Conservation (phyloP, 2,329 filamentous ascomycete species). For the Fusarium napiforme region DNA sequence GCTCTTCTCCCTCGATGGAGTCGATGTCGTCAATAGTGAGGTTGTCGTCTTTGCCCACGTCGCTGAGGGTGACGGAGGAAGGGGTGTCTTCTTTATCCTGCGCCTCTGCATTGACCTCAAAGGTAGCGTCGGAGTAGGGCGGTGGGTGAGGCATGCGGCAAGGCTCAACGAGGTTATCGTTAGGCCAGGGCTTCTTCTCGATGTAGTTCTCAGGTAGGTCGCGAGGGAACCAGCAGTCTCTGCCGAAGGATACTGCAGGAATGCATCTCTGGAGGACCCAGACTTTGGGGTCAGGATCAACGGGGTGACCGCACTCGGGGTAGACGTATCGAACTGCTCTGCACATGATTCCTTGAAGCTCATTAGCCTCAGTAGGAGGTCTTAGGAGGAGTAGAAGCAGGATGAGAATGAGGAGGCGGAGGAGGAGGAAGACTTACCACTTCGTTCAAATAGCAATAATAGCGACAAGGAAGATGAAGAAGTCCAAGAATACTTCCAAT, state of each 20-base stretch:
- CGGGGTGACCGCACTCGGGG: constrained; percentile 36
- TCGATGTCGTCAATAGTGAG: not conserved
- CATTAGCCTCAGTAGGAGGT: not conserved
- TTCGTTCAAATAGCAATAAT: not conserved
- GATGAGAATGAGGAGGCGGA: not conserved
- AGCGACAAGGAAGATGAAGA: not conserved
- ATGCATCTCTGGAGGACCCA: constrained; percentile 33
- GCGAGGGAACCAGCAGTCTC: constrained; percentile 38
- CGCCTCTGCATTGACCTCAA: not conserved
- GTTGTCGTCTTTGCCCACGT: not conserved
- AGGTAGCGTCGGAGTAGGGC: not conserved
- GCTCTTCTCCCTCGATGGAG: not conserved
- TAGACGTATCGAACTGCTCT: constrained; percentile 37
- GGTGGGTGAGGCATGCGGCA: not conserved
- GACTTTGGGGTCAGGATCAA: constrained; percentile 5
- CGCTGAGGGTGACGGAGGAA: not conserved
- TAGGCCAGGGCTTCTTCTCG: constrained; percentile 17
- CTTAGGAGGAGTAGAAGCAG: no score
- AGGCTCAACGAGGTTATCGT: not conserved
- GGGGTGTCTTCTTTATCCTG: not conserved
- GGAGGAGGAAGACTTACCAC: not conserved
- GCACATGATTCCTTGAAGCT: constrained; percentile 35
- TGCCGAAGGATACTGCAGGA: constrained; percentile 3
- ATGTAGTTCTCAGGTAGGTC: not conserved
- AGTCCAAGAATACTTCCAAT: not conserved